phyloP scores from a whole-genome alignment of 2,329 filamentous ascomycete species.

The Monosporascus sp. region DNA sequence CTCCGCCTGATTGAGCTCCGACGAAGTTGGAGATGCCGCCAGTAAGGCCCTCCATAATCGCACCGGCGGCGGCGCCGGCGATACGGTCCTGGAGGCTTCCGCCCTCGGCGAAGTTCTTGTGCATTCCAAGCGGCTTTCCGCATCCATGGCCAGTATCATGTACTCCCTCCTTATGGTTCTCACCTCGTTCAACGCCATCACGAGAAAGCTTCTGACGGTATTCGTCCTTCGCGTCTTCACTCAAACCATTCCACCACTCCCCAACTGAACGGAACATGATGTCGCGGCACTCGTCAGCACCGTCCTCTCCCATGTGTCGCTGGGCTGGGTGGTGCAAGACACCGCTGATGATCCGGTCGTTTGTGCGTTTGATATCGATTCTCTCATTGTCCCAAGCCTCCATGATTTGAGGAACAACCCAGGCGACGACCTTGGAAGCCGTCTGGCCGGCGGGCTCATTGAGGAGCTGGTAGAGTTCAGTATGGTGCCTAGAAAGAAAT shows the following conservation, averaged over 20 bases:
- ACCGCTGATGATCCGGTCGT: constrained; percentile 73
- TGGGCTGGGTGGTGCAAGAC: constrained; percentile 87
- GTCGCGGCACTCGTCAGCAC: constrained; percentile 64
- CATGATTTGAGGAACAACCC: constrained; percentile 87
- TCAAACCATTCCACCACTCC: constrained; percentile 75
- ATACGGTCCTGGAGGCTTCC: constrained; percentile 53
- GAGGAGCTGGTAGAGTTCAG: constrained; percentile 47
- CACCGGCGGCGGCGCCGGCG: constrained; percentile 49
- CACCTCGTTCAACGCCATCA: constrained; percentile 68
- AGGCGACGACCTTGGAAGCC: constrained; percentile 72
- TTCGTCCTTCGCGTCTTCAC: constrained; percentile 56
- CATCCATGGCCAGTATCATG: constrained; percentile 83
- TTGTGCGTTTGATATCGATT: constrained; percentile 62
- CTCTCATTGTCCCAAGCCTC: constrained; percentile 77
- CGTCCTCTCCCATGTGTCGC: constrained; percentile 64
- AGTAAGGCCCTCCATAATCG: constrained; percentile 54
- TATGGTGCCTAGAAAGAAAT: neutral
- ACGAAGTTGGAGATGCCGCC: constrained; percentile 46
- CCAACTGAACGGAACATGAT: constrained; percentile 77
- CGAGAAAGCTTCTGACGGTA: constrained; percentile 73
- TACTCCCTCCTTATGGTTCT: constrained; percentile 84
- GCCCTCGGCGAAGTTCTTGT: constrained; percentile 53
- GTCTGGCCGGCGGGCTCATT: constrained; percentile 85
- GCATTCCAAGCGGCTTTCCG: constrained; percentile 70
- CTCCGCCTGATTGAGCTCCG: constrained; percentile 39